These are phyloP conservation scores for Chlamydomonas sp. DNA, from an alignment of 139 green algal species.

Conservation along the genomic window DNA sequence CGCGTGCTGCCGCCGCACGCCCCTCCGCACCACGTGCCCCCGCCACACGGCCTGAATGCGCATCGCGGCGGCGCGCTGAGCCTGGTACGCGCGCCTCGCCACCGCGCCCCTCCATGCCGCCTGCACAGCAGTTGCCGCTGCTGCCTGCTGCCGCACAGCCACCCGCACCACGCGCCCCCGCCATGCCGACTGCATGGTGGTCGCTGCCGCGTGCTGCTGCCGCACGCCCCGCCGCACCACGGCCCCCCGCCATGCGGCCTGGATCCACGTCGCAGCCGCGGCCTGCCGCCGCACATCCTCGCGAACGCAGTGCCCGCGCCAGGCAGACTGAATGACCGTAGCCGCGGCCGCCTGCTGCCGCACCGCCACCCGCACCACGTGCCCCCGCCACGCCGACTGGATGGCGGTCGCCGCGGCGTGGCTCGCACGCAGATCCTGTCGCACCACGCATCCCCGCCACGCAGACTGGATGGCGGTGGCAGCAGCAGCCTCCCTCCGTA, in stretches of 20 bases:
- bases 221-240: conserved; percentile 2
- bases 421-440: no score
- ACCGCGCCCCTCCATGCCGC: background rate
- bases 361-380: background rate
- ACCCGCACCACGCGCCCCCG: background rate
- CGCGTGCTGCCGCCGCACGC: background rate
- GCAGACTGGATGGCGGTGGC: conserved; percentile 22
- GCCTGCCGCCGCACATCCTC: background rate
- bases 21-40: background rate
- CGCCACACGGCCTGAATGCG: conserved; percentile 18
- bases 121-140: background rate
- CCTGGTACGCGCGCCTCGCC: background rate
- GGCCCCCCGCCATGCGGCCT: conserved; percentile 8
- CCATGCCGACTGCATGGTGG: conserved; percentile 28
- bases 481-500: conserved; percentile 5
- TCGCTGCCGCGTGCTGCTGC: conserved; percentile 22
- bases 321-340: conserved; percentile 1
- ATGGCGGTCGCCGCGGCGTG: conserved; percentile 6
- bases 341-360: background rate
- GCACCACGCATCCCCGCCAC: conserved; percentile 22
- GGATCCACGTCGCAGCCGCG: background rate
- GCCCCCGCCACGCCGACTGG: conserved; percentile 3
- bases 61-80: conserved; percentile 10
- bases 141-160: background rate
- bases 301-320: background rate